Base-by-base conservation (phyloP, 345 rosid genomes). In the Lepidium africanum region DNA sequence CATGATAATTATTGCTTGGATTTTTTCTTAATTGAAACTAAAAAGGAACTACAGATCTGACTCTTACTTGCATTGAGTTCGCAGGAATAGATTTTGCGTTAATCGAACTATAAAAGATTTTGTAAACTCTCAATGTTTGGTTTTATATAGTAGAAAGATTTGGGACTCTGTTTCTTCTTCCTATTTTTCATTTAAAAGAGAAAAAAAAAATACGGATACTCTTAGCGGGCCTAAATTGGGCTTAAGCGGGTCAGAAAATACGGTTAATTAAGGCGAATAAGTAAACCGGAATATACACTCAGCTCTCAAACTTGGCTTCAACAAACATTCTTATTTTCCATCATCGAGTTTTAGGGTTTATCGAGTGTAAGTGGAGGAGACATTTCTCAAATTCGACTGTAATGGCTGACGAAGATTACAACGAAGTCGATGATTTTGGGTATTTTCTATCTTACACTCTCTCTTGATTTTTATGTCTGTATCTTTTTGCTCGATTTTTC, bases 381-480 rank as follows among this genome's bases (percentile, higher is more conserved):
- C 32, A 63, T 9, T 33, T 36, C 70, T 37, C 25, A 8, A 52
- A 42, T 41, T 30, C 48, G 58, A 64, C 61, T 48, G 57, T 70
- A 57, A 87, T 88, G 97, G 97, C 90, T 8, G 94, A 87, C 71
- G 96, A 87, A 0, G 92, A 87, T 45, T 87, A 80, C 75, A 89
- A 76, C 46, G 94, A 89, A 36, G 85, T 81, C 36, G 94, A 89
- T 30, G 90, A 87, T 33, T 77, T 86, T 80, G 91, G 89, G 86
- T 85, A 68, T 5, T 42, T 38, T 46, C 33, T 40, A 51, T 52
- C 6, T 49, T 53, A 15, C 25, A 38, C 35, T 41, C 4, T 5
- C 27, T 42, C 49, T 56, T 39, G 5, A 10, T 62, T 49, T 50
- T 1, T 9, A 38, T 53, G 15, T 38, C 27, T 23, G 33, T 53